phyloP scores from a whole-genome alignment of 495 filamentous ascomycete species.

The Parmelia sp. region DNA sequence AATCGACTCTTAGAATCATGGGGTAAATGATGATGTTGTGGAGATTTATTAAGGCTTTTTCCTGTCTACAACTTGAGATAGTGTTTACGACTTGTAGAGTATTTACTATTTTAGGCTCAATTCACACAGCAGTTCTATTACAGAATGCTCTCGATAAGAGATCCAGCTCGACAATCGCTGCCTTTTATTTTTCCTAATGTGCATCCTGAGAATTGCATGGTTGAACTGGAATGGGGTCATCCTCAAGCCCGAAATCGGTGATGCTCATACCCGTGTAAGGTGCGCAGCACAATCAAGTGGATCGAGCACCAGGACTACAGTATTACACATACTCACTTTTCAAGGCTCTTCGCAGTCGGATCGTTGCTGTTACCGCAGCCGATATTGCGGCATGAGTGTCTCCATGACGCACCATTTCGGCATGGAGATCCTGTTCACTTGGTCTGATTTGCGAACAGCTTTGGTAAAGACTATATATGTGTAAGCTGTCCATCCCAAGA shows the following conservation, averaged over 20 bases:
- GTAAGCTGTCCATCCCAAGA: neutral
- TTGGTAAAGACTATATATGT: constrained; percentile 2
- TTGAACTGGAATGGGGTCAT: neutral
- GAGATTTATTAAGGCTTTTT: neutral
- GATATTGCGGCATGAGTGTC: neutral
- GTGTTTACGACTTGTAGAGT: neutral
- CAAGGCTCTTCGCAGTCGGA: neutral
- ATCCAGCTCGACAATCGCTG: neutral
- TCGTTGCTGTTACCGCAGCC: neutral
- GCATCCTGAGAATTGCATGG: neutral
- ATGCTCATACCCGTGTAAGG: neutral
- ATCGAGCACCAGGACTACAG: neutral
- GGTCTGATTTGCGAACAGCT: constrained; percentile 3
- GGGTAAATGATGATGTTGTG: no score
- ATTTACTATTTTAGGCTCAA: neutral
- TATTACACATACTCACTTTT: no score
- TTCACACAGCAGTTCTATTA: neutral
- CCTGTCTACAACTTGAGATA: neutral
- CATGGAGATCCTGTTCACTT: neutral
- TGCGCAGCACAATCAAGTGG: neutral
- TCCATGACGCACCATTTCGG: neutral
- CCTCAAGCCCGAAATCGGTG: neutral
- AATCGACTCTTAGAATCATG: neutral
- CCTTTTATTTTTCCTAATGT: neutral
- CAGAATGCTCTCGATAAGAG: neutral